phyloP scores from a whole-genome alignment of 202 grass and related monocot species.

The Setaria italica region DNA sequence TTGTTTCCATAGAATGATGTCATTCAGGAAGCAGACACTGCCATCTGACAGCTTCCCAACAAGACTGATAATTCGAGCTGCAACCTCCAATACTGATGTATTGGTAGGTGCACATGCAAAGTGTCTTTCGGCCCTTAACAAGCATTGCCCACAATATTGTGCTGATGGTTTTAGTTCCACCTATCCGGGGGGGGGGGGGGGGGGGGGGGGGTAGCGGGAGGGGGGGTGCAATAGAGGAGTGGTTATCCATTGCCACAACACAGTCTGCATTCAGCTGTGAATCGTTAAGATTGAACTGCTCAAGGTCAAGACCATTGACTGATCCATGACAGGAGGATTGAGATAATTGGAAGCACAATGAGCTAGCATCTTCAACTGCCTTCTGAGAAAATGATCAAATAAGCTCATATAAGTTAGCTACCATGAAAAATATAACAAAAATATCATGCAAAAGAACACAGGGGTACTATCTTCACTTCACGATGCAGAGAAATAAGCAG shows the following conservation, averaged over 20 bases:
- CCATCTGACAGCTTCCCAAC: conserved; percentile 28
- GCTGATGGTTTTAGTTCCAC: conserved; percentile 70
- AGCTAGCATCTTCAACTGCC: background rate
- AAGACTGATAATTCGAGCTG: conserved; percentile 46
- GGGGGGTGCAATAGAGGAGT: background rate
- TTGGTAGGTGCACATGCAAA: conserved; percentile 73
- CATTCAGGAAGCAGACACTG: background rate
- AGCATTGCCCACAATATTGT: conserved; percentile 58
- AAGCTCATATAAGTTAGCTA: background rate
- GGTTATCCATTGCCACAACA: conserved; percentile 41
- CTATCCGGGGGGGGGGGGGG: conserved; percentile 57
- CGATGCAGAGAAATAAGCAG: background rate
- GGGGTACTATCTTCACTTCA: background rate
- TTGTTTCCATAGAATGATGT: conserved; percentile 49
- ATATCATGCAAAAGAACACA: background rate
- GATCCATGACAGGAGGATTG: background rate
- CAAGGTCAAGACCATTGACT: conserved; percentile 39
- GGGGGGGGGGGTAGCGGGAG: too few relatives aligned
- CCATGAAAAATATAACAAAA: background rate
- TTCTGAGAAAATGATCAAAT: background rate
- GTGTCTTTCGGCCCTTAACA: conserved; percentile 35
- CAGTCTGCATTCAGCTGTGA: conserved; percentile 55
- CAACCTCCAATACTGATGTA: conserved; percentile 53
- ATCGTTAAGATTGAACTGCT: conserved; percentile 48
- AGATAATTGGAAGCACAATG: background rate